phyloP scores from a whole-genome alignment of 2,329 filamentous ascomycete genomes.

The Arthrocladium fulminans region DNA sequence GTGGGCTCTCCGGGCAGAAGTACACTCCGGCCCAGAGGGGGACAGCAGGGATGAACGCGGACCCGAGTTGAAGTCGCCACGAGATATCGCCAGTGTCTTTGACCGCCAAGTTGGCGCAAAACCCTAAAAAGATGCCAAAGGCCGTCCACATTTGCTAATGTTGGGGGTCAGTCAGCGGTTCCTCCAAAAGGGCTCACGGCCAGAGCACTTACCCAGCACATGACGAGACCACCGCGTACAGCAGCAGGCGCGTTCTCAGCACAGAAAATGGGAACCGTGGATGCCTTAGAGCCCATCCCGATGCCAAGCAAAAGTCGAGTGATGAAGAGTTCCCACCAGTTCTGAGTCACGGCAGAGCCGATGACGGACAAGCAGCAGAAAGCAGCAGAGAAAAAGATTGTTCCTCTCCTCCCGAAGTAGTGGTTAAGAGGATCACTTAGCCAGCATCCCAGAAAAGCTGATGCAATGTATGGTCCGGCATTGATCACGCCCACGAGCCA shows the following conservation, averaged over 20 bases:
- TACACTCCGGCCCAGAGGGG: conserved; percentile 50
- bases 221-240: conserved; percentile 67
- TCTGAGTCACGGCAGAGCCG: conserved; percentile 54
- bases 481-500: conserved; percentile 58
- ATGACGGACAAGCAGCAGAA: conserved; percentile 59
- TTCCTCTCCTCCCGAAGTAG: conserved; percentile 42
- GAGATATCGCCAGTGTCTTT: conserved; percentile 49
- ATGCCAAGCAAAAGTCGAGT: conserved; percentile 67
- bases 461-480: conserved; percentile 42
- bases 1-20: conserved; percentile 49
- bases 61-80: conserved; percentile 57
- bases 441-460: conserved; percentile 37
- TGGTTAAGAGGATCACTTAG: conserved; percentile 26
- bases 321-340: conserved; percentile 62
- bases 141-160: conserved; percentile 30
- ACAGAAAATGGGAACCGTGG: conserved; percentile 67
- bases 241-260: conserved; percentile 62
- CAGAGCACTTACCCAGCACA: conserved; percentile 52
- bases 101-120: conserved; percentile 55
- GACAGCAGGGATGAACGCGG: conserved; percentile 56
- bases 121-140: conserved; percentile 59
- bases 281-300: conserved; percentile 66
- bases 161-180: conserved; percentile 32
- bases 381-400: conserved; percentile 48
- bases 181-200: not conserved